Evolutionary conservation across 208 protist genomes (phyloP).

Genomic region (Trypanosoma platydactyli): DNA sequence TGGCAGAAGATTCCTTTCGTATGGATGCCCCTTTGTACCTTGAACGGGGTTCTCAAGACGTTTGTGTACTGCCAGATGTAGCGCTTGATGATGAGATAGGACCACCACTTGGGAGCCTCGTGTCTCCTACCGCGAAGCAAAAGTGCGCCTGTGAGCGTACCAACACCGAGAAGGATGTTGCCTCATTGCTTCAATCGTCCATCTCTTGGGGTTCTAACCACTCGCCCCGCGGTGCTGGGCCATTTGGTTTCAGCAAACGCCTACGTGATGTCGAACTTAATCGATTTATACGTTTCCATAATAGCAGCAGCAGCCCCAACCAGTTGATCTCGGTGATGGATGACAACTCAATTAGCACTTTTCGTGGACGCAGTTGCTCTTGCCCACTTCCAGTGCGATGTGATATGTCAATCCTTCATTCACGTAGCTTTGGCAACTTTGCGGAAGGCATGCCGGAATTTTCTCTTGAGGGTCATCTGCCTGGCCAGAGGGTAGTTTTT

Average conservation of each 20-base stretch:
- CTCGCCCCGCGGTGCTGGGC: background rate
- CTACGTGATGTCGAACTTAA: background rate
- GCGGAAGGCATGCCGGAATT: constrained; percentile 25
- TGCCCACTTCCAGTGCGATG: background rate
- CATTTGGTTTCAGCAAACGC: background rate
- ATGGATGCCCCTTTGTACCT: background rate
- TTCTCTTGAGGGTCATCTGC: constrained; percentile 13
- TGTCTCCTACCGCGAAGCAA: background rate
- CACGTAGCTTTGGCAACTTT: constrained; percentile 9
- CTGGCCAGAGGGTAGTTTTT: constrained; percentile 37
- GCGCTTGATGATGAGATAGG: background rate
- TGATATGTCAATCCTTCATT: constrained; percentile 24
- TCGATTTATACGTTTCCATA: background rate
- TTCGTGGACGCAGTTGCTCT: background rate
- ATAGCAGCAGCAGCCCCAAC: background rate
- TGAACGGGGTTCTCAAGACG: no score
- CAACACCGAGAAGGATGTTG: background rate
- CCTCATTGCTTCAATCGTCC: constrained; percentile 13
- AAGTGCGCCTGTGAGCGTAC: background rate
- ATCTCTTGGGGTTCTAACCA: constrained; percentile 7
- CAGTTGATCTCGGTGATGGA: background rate
- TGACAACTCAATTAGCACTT: background rate
- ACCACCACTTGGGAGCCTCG: background rate
- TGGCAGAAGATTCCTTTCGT: background rate
- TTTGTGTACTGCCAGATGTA: no score